Base-by-base conservation (phyloP, 305 asterid species). In the Fraxinus xanthoxyloides region DNA sequence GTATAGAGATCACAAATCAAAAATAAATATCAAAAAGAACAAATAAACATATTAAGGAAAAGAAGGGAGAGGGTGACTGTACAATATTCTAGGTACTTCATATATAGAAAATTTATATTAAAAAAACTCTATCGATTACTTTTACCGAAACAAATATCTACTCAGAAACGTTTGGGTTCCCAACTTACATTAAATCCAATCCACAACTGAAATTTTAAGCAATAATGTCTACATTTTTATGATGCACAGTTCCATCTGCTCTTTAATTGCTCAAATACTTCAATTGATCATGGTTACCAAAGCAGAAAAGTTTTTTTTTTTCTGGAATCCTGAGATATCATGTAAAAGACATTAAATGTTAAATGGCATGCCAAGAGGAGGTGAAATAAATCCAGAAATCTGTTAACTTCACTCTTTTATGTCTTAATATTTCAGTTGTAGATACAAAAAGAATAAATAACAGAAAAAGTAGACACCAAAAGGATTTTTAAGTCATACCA, bases 401-500 rank as follows among this genome's bases (percentile, higher is more conserved):
- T 77, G 69, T 51, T 5, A 17, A 51, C 28, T 24, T 5, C 40
- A 7, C 59, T 40, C 38, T 5, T 30, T 9, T 9, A 17, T 75
- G 36, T 23, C 23, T 75, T 75, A 24, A 19, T 13, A 12, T 48
- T 15, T 75, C 54, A 23, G 24, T 63, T 19, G 32, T 26, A 75
- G 48, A 43, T 17, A 12, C 36, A 75, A 54, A 6, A 31, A 40
- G 21, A 75, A 13, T 2, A 38, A 38, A 75, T 28, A 30, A 77
- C 4, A 51, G 43, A 28, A 28, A 77, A 51, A 78, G 70, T 54
- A 79, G 74, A 79, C 46, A 70, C 54, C 35, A 82, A 24, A 30
- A 67, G 77, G 63, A 63, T 36, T 61, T 76, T 30, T 31, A 83
- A 70, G 48, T 0, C 82, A 67, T 85, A 94, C 99, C 99, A 83